A percentile compares a stretch with the other conserved stretches of the same genome.
phyloP scores from a whole-genome alignment of 2,329 filamentous ascomycete genomes.

The Colletotrichum acutatum region DNA sequence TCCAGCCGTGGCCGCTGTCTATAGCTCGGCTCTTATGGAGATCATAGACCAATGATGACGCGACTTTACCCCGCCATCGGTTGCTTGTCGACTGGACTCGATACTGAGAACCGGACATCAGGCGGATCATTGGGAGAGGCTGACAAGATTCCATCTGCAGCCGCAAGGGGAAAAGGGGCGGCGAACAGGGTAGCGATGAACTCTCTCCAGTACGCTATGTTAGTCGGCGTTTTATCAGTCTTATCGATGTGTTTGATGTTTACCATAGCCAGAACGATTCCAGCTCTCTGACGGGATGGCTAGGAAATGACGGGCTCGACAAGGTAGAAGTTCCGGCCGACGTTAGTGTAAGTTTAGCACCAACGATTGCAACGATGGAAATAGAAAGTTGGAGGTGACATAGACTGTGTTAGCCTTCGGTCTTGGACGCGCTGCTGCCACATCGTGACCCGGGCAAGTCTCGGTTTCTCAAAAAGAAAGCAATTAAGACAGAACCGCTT shows the following conservation, averaged over 20 bases:
- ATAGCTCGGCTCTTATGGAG: conserved; percentile 52
- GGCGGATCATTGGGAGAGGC: conserved; percentile 28
- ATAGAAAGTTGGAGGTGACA: conserved; percentile 2
- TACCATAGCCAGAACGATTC: conserved; percentile 17
- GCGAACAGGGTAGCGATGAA: conserved; percentile 30
- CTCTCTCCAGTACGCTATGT: conserved; percentile 20
- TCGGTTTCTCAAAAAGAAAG: conserved; percentile 10
- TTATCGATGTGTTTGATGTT: conserved; percentile 40
- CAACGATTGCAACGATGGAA: neutral
- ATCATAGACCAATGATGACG: conserved; percentile 46
- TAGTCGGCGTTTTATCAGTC: conserved; percentile 32
- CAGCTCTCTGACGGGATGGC: conserved; percentile 3
- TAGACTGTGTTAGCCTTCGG: conserved; percentile 4
- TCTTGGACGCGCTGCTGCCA: conserved; percentile 6
- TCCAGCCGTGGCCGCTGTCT: conserved; percentile 47
- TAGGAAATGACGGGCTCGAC: conserved; percentile 18
- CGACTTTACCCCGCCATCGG: conserved; percentile 40
- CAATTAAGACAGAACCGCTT: conserved; percentile 1
- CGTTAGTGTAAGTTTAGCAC: neutral
- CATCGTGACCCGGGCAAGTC: conserved; percentile 6
- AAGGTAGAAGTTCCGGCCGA: neutral
- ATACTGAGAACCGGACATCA: conserved; percentile 18
- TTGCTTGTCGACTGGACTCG: conserved; percentile 27
- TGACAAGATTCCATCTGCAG: conserved; percentile 31
- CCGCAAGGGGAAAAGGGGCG: conserved; percentile 23